These are phyloP conservation scores for Mucor lusitanicus DNA, from an alignment of 371 early-diverging fungal genomes.

Conservation along the genomic window DNA sequence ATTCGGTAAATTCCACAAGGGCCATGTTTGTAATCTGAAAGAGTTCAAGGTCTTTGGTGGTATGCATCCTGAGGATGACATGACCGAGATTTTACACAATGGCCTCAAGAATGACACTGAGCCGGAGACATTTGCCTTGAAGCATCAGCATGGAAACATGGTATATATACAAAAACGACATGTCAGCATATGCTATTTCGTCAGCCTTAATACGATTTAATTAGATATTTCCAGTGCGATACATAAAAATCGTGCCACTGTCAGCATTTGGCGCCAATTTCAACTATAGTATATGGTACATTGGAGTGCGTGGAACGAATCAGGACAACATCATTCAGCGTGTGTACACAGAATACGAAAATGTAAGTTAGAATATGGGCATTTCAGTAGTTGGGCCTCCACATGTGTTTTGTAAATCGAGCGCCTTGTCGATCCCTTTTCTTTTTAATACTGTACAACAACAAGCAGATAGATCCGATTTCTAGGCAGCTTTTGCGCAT, in stretches of 20 bases:
- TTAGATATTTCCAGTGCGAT: slow-evolving; percentile 80
- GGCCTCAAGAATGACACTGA: slow-evolving; percentile 90
- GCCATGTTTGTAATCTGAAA: slow-evolving; percentile 95
- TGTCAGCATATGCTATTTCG: neutral
- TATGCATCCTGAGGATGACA: slow-evolving; percentile 66
- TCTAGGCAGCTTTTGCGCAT: too few relatives aligned
- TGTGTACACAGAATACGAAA: slow-evolving; percentile 62
- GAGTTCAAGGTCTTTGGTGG: slow-evolving; percentile 96
- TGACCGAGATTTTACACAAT: slow-evolving; percentile 85
- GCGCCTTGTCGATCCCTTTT: too few relatives aligned
- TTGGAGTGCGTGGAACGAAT: slow-evolving; percentile 81
- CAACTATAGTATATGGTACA: slow-evolving; percentile 95
- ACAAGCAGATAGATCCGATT: too few relatives aligned
- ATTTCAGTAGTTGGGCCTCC: neutral
- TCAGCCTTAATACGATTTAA: neutral
- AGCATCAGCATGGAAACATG: slow-evolving; percentile 62
- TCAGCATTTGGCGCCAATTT: slow-evolving; percentile 92
- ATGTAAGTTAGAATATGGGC: slow-evolving; percentile 45
- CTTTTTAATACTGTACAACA: neutral
- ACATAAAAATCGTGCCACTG: slow-evolving; percentile 92
- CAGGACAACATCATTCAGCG: slow-evolving; percentile 68
- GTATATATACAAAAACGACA: slow-evolving; percentile 20
- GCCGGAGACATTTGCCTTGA: slow-evolving; percentile 87
- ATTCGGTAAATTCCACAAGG: slow-evolving; percentile 93
- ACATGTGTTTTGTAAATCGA: neutral